Base-by-base conservation (phyloP, 2,329 filamentous ascomycete genomes). In the Monosporascus sp. region DNA sequence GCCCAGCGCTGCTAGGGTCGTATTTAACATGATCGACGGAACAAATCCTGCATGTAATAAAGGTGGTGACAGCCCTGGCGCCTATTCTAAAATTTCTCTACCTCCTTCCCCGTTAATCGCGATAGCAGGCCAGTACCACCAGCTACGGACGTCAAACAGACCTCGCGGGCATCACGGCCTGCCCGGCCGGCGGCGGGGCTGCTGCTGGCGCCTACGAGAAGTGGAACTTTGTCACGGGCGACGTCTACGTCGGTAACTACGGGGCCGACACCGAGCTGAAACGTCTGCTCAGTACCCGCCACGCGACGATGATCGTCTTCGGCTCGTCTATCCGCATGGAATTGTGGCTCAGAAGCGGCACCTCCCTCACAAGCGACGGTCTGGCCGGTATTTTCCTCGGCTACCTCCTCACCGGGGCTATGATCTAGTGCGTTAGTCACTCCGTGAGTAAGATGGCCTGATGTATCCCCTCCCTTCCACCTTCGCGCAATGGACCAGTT, bases 251-350 rank as follows among this genome's bases (percentile, higher is more conserved):
- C 43, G 52, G n/a, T 16, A 55, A 62, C 35, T 51, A 58, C 50
- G 58, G 58, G 45, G 58, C 55, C 44, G 60, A 62, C 11, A 60
- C 63, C 62, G 68, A 73, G 51, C 65, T 77, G 19, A 65, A 68
- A 43, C 68, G 73, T 19, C 61, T 65, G 5, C 66, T 76, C 37
- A 67, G 69, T 55, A 74, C 72, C 11, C 71, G 77, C 17, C 78
- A 80, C 58, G 71, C 80, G 48, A 77, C 80, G 58, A 81, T 80
- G 77, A 78, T 81, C 53, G 78, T 77, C 19, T 68, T 74, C 37
- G 70, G 70, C 44, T 70, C 69, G 20, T 74, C 68, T 24, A 78
- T 78, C 62, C 74, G 75, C 5, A 74, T 74, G 68, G 75, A 75
- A 20, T 58, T 77, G 11, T 77, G 74, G 72, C 67, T 77, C n/a